A percentile compares a stretch with the other conserved stretches of the same genome.
phyloP scores from a whole-genome alignment of 768 basidiomycete genomes.

The Tulasnella sp. region DNA sequence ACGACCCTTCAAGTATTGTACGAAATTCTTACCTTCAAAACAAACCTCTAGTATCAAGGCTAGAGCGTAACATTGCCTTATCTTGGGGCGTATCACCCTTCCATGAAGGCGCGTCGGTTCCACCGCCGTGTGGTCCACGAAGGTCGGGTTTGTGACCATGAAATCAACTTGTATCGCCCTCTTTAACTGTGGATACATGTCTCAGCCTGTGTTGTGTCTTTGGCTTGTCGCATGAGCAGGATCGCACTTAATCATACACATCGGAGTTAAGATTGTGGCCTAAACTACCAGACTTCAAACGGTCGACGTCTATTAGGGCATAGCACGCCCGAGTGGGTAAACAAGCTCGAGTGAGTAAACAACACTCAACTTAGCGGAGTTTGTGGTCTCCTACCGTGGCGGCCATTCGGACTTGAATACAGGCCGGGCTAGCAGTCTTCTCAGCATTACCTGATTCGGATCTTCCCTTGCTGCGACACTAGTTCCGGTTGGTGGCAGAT shows the following conservation, averaged over 20 bases:
- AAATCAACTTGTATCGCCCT: neutral
- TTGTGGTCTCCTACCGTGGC: neutral
- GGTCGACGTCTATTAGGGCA: neutral
- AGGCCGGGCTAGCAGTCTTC: too few relatives aligned
- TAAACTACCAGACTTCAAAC: neutral
- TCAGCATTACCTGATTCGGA: neutral
- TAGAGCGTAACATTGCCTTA: neutral
- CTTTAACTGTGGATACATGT: neutral
- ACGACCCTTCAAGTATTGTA: neutral
- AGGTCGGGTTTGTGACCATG: neutral
- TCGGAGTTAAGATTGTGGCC: neutral
- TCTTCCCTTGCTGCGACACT: neutral
- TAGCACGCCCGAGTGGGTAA: too few relatives aligned
- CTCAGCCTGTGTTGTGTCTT: neutral
- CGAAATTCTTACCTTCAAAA: neutral
- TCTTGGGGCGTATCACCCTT: neutral
- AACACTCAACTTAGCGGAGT: neutral
- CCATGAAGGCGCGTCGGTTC: neutral
- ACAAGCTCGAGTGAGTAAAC: neutral
- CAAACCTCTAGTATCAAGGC: neutral
- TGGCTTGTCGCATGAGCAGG: neutral
- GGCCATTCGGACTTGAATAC: too few relatives aligned
- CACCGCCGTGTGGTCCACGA: neutral
- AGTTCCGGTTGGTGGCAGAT: neutral
- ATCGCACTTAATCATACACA: neutral